Conservation (phyloP, 768 basidiomycete species). For the Russula sp. region DNA sequence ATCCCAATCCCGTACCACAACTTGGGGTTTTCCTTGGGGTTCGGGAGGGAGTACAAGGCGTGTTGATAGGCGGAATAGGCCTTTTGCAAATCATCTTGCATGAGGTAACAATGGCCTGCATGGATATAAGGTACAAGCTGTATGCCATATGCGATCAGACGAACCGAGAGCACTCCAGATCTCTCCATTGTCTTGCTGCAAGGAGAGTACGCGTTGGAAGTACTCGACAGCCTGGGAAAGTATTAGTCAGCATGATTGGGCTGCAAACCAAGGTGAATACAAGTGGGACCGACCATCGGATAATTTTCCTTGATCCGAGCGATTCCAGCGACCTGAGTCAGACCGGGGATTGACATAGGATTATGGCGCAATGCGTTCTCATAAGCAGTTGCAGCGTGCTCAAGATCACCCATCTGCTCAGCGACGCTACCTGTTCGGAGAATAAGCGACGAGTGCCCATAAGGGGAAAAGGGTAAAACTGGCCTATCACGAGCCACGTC, state of each 20-base stretch:
- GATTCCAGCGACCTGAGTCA: slow-evolving; percentile 92
- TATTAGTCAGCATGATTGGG: slow-evolving; percentile 20
- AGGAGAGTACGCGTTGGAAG: slow-evolving; percentile 84
- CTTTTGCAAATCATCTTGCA: slow-evolving; percentile 99
- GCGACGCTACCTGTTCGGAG: slow-evolving; percentile 75
- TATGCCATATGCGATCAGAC: slow-evolving; percentile 26
- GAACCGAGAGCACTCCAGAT: slow-evolving; percentile 94
- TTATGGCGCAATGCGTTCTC: slow-evolving; percentile 96
- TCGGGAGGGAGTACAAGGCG: slow-evolving; percentile 90
- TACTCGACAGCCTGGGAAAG: slow-evolving; percentile 80
- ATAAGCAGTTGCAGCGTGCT: slow-evolving; percentile 88
- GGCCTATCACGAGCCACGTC: slow-evolving; percentile 92
- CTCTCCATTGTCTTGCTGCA: slow-evolving; percentile 96
- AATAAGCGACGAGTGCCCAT: slow-evolving; percentile 15
- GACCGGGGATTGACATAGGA: slow-evolving; percentile 79
- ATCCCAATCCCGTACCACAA: slow-evolving; percentile 99
- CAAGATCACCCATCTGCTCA: slow-evolving; percentile 91
- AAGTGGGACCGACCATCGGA: slow-evolving; percentile 61
- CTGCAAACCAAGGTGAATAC: slow-evolving; percentile 13
- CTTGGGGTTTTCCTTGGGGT: slow-evolving; percentile 98
- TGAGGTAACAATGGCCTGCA: slow-evolving; percentile 91
- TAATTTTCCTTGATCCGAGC: slow-evolving; percentile 98
- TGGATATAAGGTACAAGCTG: slow-evolving; percentile 11
- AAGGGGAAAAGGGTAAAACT: slow-evolving; percentile 23
- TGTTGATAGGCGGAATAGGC: slow-evolving; percentile 99